Evolutionary conservation across 441 rosid genomes (phyloP).

Genomic region (Euphorbia schlechtendalii): DNA sequence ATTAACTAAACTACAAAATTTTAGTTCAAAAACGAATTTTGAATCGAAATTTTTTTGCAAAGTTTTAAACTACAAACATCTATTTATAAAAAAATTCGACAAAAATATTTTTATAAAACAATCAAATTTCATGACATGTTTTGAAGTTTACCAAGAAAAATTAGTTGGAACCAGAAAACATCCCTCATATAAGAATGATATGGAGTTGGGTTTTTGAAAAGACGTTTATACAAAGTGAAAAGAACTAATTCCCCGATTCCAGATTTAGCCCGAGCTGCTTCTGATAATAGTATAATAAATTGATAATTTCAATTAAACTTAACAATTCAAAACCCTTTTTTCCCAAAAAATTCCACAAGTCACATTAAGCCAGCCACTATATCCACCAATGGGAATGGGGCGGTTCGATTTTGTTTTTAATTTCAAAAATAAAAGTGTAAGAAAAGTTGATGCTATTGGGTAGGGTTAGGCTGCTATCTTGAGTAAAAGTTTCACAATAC

Average conservation of each 20-base stretch:
- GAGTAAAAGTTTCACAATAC: background rate
- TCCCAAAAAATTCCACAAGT: background rate
- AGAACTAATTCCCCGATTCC: background rate
- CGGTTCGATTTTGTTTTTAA: slow-evolving; percentile 20
- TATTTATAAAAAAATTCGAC: no score
- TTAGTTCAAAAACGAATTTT: no score
- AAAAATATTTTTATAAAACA: no score
- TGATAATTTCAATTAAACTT: background rate
- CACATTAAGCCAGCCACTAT: slow-evolving; percentile 21
- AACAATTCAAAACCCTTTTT: background rate
- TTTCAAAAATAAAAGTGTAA: background rate
- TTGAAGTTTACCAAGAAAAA: no score
- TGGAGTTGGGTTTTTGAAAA: background rate
- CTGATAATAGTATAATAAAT: no score
- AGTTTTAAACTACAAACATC: no score
- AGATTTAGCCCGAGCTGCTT: background rate
- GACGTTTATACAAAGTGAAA: background rate
- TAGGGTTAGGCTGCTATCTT: slow-evolving; percentile 17
- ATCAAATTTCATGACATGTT: no score
- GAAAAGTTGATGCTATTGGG: slow-evolving; percentile 21
- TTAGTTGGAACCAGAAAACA: no score
- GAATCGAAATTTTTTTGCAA: no score
- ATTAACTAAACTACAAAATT: no score
- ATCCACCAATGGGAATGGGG: slow-evolving; percentile 29
- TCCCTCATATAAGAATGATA: no score